Base-by-base conservation (phyloP, 352 stramenopile species). In the Globisporangium orthogonon region DNA sequence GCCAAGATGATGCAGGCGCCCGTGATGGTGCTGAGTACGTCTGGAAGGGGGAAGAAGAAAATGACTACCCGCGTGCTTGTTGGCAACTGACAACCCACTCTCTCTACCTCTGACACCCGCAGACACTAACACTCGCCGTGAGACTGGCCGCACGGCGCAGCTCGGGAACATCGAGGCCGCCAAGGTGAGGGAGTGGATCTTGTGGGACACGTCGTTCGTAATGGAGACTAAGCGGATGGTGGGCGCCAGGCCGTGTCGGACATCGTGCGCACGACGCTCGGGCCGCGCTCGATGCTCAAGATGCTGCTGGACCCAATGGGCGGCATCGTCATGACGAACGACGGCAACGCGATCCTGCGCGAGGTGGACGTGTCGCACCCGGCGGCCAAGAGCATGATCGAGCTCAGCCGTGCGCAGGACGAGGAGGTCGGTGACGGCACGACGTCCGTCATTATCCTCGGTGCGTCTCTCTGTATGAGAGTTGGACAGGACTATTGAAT, bases 281-380 rank as follows among this genome's bases (percentile, higher is more conserved):
- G 97, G 37, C 97, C 97, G 46, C 87, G 96, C 52, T 98, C 94
- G 48, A 99, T 99, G 97, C 82, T 98, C 60, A 98, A 99, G 86
- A 99, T 99, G 97, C 82, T 99, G 15, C 74, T 99, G 61, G 97
- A 99, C 86, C 97, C 97, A 31, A 99, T 99, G 97, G 97, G 97
- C 51, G 96, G 96, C 47, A 99, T 99, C 69, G 96, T 99, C 56
- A 98, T 99, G 74, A 99, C 98, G 47, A 99, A 99, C 75, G 98
- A 99, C 70, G 97, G 97, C 48, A 98, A 99, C 75, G 96, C 92
- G 58, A 99, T 99, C 63, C 79, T 99, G 31, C 90, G 97, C 29
- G 97, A 99, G 67, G 87, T 99, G 51, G 95, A 99, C 78, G 96
- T 99, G 47, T 96, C 88, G 15, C 96, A 99, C 76, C 96, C 97